Percentiles rank a stretch among this genome's conserved stretches.
Evolutionary conservation across 202 grass and related monocot species (phyloP).

Genomic region (Hordeum pubiflorum): DNA sequence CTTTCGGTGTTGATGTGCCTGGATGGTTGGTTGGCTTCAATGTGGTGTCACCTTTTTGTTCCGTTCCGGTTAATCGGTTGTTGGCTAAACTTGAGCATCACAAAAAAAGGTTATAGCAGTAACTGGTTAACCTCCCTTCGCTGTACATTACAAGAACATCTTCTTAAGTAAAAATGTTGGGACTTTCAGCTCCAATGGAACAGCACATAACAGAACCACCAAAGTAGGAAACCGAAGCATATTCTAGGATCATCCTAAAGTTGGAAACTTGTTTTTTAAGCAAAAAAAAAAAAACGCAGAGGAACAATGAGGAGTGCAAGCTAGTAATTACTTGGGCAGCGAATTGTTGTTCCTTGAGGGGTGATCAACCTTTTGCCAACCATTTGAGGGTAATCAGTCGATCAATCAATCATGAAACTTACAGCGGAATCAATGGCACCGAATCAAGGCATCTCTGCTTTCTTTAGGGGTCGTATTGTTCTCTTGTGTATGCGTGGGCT

Average conservation of each 20-base stretch:
- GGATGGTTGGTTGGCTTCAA: conserved; percentile 6
- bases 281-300: neutral
- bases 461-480: neutral
- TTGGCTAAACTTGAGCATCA: neutral
- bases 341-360: conserved; percentile 8
- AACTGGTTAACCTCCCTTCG: neutral
- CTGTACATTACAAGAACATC: neutral
- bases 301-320: neutral
- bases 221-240: conserved; percentile 24
- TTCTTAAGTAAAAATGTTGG: neutral
- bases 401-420: neutral
- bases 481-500: conserved; percentile 17
- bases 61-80: neutral
- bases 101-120: neutral
- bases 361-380: conserved; percentile 6
- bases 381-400: conserved; percentile 6
- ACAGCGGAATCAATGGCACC: neutral
- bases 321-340: neutral
- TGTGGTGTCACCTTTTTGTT: neutral
- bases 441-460: conserved; percentile 23
- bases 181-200: neutral
- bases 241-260: neutral
- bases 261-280: neutral
- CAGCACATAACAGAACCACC: neutral
- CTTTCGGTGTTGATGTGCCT: neutral